phyloP scores from a whole-genome alignment of 306 rosid species.

The Lathyrus oleraceus region DNA sequence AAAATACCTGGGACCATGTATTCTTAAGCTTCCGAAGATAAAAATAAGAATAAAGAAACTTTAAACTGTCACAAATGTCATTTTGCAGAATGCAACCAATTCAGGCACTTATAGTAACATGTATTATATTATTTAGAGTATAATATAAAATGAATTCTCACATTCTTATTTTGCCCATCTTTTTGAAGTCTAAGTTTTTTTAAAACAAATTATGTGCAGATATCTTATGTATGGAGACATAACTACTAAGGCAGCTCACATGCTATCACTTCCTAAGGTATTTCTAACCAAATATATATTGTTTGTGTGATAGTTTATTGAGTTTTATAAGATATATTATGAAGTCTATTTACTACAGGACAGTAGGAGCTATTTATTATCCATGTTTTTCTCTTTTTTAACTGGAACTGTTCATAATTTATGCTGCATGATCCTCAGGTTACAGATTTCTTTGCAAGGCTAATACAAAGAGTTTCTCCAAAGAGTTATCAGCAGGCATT shows the following conservation, averaged over 20 bases:
- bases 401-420: constrained; percentile 14
- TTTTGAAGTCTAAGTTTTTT: constrained; percentile 12
- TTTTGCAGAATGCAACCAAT: not conserved
- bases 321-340: not conserved
- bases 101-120: not conserved
- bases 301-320: not conserved
- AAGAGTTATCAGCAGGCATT: constrained; percentile 94
- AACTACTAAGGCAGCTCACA: constrained; percentile 83
- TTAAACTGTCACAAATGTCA: constrained; percentile 2
- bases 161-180: constrained; percentile 12
- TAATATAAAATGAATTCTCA: constrained; percentile 6
- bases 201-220: constrained; percentile 43
- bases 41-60: constrained; percentile 14
- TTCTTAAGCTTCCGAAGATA: constrained; percentile 19
- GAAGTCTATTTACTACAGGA: not conserved
- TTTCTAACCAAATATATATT: constrained; percentile 5
- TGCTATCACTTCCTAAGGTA: constrained; percentile 90
- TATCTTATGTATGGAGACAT: constrained; percentile 84
- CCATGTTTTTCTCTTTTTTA: constrained; percentile 6
- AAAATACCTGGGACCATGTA: constrained; percentile 16
- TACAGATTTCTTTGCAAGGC: constrained; percentile 81
- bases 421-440: constrained; percentile 53
- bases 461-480: constrained; percentile 94
- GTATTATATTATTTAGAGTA: constrained; percentile 2
- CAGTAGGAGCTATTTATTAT: constrained; percentile 2